Conservation (phyloP, 495 filamentous ascomycete species). For the Aspergillus cavernicola region DNA sequence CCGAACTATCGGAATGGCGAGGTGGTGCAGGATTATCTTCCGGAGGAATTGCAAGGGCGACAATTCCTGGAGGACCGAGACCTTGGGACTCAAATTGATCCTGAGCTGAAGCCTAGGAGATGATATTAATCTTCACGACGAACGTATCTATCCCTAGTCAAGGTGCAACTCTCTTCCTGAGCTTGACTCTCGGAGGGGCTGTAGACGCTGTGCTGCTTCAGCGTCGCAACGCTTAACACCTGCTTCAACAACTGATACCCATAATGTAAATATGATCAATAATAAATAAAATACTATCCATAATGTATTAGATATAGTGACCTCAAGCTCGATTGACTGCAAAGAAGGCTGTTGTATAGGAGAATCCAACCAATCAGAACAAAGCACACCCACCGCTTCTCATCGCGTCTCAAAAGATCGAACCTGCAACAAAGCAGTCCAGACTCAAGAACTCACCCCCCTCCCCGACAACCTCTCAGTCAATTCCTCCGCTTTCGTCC, state of each 20-base stretch:
- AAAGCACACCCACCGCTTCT: conserved; percentile 12
- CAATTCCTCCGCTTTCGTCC: background rate
- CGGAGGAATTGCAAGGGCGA: conserved; percentile 62
- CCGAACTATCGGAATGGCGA: conserved; percentile 81
- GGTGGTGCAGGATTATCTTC: conserved; percentile 87
- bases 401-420: conserved; percentile 9
- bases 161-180: too few relatives aligned
- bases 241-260: too few relatives aligned
- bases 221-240: too few relatives aligned
- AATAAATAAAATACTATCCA: too few relatives aligned
- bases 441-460: conserved; percentile 1
- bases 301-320: too few relatives aligned
- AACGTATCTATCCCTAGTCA: too few relatives aligned
- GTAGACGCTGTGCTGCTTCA: background rate
- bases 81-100: conserved; percentile 74
- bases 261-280: too few relatives aligned
- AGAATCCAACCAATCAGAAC: conserved; percentile 6
- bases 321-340: too few relatives aligned
- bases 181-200: background rate
- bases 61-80: conserved; percentile 79
- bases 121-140: background rate
- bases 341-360: background rate
- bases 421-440: background rate
- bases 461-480: background rate
- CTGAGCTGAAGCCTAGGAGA: conserved; percentile 35